These are phyloP conservation scores for Calycina herbarum DNA, from an alignment of 2,329 filamentous ascomycete species.

Conservation along the genomic window DNA sequence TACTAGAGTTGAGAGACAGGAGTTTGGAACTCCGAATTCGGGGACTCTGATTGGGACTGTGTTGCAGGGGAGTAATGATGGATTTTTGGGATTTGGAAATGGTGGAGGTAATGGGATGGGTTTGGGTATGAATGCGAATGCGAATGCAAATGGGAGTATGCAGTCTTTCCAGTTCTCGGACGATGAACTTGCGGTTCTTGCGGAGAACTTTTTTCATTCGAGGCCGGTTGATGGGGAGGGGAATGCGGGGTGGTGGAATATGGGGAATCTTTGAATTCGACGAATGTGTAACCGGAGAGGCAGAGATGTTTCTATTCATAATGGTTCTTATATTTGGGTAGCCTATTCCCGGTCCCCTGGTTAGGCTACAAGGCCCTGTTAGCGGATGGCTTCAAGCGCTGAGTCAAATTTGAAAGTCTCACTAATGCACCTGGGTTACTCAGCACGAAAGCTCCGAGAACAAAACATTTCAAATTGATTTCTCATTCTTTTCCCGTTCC, in stretches of 20 bases:
- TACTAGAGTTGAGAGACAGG: slow-evolving; percentile 40
- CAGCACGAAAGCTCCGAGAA: too few relatives aligned
- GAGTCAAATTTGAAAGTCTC: too few relatives aligned
- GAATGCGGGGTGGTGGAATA: slow-evolving; percentile 34
- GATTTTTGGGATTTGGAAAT: not conserved
- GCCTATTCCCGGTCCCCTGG: too few relatives aligned
- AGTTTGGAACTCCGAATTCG: slow-evolving; percentile 26
- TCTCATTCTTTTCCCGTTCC: too few relatives aligned
- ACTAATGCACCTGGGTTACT: too few relatives aligned
- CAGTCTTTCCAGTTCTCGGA: slow-evolving; percentile 35
- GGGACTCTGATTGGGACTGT: slow-evolving; percentile 20
- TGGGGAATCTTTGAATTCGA: slow-evolving; percentile 20
- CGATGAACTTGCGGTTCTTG: slow-evolving; percentile 47
- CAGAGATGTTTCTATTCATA: not conserved
- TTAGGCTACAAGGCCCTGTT: too few relatives aligned
- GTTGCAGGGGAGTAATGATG: not conserved
- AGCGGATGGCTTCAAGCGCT: too few relatives aligned
- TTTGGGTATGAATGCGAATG: not conserved
- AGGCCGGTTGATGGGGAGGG: slow-evolving; percentile 32
- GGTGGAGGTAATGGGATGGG: not conserved
- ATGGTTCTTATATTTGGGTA: too few relatives aligned
- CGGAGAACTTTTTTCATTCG: slow-evolving; percentile 49
- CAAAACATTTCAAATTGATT: too few relatives aligned
- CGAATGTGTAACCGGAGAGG: too few relatives aligned
- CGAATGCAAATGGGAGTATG: not conserved